phyloP scores from a whole-genome alignment of 768 basidiomycete genomes.

The Coprinopsis sp. region DNA sequence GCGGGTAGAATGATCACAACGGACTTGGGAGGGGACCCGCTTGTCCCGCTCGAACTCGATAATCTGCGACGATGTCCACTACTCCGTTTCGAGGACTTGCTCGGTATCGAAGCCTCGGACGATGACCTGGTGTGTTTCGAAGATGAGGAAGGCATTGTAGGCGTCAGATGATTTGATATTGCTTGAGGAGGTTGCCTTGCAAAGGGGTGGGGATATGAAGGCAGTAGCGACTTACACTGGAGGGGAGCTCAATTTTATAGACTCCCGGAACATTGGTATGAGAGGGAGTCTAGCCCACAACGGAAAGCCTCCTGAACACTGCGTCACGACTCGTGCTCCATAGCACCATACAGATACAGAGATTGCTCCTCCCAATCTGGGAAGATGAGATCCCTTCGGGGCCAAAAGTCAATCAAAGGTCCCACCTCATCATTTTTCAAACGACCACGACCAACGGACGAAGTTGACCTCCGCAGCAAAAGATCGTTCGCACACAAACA shows the following conservation, averaged over 20 bases:
- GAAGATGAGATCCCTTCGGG: too few species aligned
- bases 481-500: too few species aligned
- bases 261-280: background rate
- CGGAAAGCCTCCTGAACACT: background rate
- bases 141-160: slow-evolving; percentile 3
- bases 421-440: too few species aligned
- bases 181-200: background rate
- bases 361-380: too few species aligned
- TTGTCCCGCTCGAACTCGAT: background rate
- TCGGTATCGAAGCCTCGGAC: background rate
- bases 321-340: background rate
- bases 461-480: too few species aligned
- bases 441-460: too few species aligned
- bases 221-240: too few species aligned
- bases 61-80: too few species aligned
- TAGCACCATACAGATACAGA: too few species aligned
- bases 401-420: too few species aligned
- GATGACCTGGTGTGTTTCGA: background rate
- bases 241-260: background rate
- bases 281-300: background rate
- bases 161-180: background rate
- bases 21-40: background rate
- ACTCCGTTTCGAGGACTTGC: too few species aligned
- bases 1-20: slow-evolving; percentile 7
- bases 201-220: background rate